phyloP scores from a whole-genome alignment of 2,329 filamentous ascomycete species.

The Byssochlamys sp. region DNA sequence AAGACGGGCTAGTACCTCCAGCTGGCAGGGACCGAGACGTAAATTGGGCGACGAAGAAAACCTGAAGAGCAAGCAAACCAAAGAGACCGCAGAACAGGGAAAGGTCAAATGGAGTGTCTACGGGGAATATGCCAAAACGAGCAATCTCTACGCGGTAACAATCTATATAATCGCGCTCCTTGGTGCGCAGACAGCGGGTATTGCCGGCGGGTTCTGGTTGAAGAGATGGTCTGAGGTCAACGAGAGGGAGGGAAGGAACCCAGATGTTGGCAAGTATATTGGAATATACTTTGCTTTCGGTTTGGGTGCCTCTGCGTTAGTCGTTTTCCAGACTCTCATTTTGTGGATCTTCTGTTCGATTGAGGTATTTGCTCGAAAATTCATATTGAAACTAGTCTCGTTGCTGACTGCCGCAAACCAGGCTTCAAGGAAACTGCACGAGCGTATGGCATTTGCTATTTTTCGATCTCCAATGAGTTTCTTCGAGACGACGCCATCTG shows the following conservation, averaged over 20 bases:
- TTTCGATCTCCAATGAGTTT: conserved; percentile 98
- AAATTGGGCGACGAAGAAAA: conserved; percentile 73
- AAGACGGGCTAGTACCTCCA: conserved; percentile 81
- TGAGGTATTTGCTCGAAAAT: conserved; percentile 50
- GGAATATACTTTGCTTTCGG: conserved; percentile 94
- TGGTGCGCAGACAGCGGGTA: conserved; percentile 68
- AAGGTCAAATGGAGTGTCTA: conserved; percentile 98
- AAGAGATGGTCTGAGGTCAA: conserved; percentile 86
- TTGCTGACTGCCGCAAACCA: conserved; percentile 22
- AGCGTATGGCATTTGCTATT: conserved; percentile 92
- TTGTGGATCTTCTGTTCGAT: conserved; percentile 99
- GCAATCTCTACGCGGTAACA: conserved; percentile 72
- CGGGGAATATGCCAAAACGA: conserved; percentile 85
- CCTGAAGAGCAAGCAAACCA: conserved; percentile 70
- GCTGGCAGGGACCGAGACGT: conserved; percentile 74
- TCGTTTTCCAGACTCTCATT: conserved; percentile 84
- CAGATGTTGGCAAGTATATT: conserved; percentile 76
- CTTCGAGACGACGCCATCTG: conserved; percentile 92
- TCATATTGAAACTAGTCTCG: conserved; percentile 3
- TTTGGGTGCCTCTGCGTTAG: conserved; percentile 71
- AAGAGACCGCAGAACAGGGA: conserved; percentile 84
- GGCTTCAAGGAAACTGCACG: conserved; percentile 91
- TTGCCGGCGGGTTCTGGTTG: conserved; percentile 83
- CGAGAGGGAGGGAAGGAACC: conserved; percentile 56
- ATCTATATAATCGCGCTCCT: conserved; percentile 71